A percentile compares a stretch with the other conserved stretches of the same genome.
Conservation (phyloP, 2,329 filamentous ascomycete species). For the Botrytis paeoniae region DNA sequence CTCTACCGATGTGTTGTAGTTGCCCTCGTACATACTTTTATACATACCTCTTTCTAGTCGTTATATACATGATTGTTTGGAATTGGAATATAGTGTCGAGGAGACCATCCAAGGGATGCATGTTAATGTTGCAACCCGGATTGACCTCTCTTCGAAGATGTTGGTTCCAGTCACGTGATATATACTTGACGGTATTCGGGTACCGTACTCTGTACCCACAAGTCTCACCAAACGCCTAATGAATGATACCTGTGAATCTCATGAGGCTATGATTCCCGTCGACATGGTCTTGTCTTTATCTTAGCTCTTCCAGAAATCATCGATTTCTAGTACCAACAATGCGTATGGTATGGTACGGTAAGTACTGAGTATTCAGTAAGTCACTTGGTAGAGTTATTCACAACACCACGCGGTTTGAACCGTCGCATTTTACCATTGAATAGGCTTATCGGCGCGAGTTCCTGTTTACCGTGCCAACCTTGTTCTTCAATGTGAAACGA, state of each 20-base stretch:
- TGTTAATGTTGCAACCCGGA: too few species aligned
- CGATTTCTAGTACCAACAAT: not conserved
- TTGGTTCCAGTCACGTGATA: not conserved
- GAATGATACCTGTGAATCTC: not conserved
- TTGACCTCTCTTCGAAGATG: not conserved
- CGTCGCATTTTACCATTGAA: not conserved
- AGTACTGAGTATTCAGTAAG: not conserved
- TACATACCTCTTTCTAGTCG: not conserved
- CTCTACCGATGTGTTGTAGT: too few species aligned
- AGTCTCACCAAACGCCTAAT: not conserved
- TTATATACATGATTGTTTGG: not conserved
- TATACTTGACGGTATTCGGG: not conserved
- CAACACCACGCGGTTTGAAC: not conserved
- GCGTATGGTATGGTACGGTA: not conserved
- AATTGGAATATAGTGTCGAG: too few species aligned
- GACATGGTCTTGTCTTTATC: not conserved
- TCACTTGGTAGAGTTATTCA: not conserved
- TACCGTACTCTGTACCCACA: not conserved
- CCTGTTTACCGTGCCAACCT: constrained; percentile 15
- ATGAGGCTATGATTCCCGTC: not conserved
- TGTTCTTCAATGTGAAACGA: constrained; percentile 3
- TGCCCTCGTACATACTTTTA: too few species aligned
- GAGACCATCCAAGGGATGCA: too few species aligned
- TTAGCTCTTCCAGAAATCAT: not conserved
- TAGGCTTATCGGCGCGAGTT: constrained; percentile 17